Evolutionary conservation across 495 filamentous ascomycete species (phyloP).

Genomic region (Lepidopterella palustris): DNA sequence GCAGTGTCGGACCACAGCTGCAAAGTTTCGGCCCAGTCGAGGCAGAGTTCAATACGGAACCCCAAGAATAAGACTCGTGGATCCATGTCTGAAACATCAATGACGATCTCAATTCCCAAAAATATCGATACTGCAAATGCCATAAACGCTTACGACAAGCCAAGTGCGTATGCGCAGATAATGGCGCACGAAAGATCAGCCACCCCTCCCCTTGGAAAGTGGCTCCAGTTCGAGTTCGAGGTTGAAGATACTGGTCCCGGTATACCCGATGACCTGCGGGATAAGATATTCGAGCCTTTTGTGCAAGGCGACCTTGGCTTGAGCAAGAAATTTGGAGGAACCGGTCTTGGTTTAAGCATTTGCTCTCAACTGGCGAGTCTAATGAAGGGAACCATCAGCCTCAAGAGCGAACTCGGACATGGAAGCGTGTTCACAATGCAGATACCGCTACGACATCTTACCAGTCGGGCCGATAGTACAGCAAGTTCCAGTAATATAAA

Average conservation of each 20-base stretch:
- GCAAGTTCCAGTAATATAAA: constrained; percentile 36
- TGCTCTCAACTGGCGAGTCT: constrained; percentile 76
- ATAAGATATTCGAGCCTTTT: constrained; percentile 88
- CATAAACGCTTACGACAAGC: constrained; percentile 39
- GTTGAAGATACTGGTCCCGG: constrained; percentile 87
- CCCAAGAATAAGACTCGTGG: constrained; percentile 13
- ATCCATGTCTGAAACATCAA: constrained; percentile 13
- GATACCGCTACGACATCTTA: constrained; percentile 73
- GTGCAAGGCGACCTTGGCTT: constrained; percentile 84
- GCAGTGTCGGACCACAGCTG: constrained; percentile 27
- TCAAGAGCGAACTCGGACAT: constrained; percentile 65
- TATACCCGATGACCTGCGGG: constrained; percentile 69
- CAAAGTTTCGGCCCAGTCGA: constrained; percentile 30
- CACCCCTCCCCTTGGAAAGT: constrained; percentile 57
- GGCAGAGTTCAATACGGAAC: constrained; percentile 26
- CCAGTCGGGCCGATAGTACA: constrained; percentile 54
- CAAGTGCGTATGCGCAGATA: constrained; percentile 46
- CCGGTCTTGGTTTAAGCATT: constrained; percentile 84
- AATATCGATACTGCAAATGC: constrained; percentile 30
- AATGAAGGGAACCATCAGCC: constrained; percentile 70
- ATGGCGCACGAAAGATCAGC: constrained; percentile 49
- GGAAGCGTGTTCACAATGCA: constrained; percentile 79
- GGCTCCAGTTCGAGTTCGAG: constrained; percentile 72
- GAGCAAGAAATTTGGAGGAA: constrained; percentile 85
- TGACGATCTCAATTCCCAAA: constrained; percentile 16